Evolutionary conservation across 2,329 filamentous ascomycete genomes (phyloP).

Genomic region (Xylaria sp.): DNA sequence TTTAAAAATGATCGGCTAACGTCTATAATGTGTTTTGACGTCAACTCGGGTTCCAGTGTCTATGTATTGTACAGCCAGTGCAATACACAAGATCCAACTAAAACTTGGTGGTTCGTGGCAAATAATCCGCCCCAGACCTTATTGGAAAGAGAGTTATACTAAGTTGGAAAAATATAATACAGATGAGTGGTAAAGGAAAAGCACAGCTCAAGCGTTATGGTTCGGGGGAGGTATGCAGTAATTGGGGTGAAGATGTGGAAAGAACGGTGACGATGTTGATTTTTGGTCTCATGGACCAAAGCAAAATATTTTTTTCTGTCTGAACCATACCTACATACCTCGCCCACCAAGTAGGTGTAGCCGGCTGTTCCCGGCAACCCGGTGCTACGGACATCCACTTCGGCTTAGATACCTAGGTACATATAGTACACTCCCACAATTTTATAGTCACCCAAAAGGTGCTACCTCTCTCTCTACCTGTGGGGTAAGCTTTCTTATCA

Average conservation of each 20-base stretch:
- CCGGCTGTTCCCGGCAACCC: constrained; percentile 48
- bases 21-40: constrained; percentile 33
- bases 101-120: constrained; percentile 28
- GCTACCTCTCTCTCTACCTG: neutral
- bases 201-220: constrained; percentile 42
- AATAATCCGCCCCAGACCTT: constrained; percentile 29
- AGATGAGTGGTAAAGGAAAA: constrained; percentile 43
- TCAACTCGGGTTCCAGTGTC: constrained; percentile 14
- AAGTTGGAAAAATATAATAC: constrained; percentile 46
- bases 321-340: constrained; percentile 6
- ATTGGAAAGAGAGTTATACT: constrained; percentile 41
- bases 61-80: constrained; percentile 38
- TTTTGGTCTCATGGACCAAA: constrained; percentile 23
- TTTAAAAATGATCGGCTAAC: constrained; percentile 28
- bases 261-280: constrained; percentile 31
- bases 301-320: constrained; percentile 41
- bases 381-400: constrained; percentile 44
- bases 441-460: no score
- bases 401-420: neutral
- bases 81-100: constrained; percentile 40
- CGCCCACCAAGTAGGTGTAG: neutral
- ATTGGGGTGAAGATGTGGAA: constrained; percentile 27
- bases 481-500: constrained; percentile 1
- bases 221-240: constrained; percentile 18
- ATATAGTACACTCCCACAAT: no score